Evolutionary conservation across 1,284 basidiomycete genomes (phyloP).

Genomic region (Tilletia walkeri): DNA sequence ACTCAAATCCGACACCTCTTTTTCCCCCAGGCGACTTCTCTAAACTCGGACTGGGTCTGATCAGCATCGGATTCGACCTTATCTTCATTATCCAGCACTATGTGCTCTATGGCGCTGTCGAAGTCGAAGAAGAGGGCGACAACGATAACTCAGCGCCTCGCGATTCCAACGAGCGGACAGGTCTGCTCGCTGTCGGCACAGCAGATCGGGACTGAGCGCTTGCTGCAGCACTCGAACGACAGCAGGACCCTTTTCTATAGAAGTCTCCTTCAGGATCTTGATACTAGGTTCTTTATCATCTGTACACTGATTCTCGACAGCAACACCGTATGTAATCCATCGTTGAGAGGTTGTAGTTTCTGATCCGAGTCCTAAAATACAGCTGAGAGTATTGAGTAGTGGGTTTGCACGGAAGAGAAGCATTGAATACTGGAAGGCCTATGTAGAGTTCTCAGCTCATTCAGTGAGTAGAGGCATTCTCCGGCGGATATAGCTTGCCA

Average conservation of each 20-base stretch:
- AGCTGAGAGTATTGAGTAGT: no score
- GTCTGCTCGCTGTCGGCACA: not conserved
- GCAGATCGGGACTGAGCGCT: not conserved
- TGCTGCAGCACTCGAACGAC: not conserved
- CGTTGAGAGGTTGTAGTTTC: no score
- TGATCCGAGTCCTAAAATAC: no score
- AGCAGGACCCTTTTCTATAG: not conserved
- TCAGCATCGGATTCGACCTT: conserved; percentile 56
- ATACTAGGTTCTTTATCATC: no score
- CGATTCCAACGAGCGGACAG: not conserved
- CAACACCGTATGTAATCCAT: no score
- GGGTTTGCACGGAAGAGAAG: no score
- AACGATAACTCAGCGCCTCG: not conserved
- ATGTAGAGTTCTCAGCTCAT: no score
- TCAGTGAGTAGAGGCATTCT: not conserved
- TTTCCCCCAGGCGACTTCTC: conserved; percentile 26
- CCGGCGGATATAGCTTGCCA: conserved; percentile 29
- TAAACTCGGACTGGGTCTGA: conserved; percentile 46
- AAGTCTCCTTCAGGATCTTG: no score
- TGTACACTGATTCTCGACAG: no score
- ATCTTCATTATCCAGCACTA: conserved; percentile 57
- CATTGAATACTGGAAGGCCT: no score
- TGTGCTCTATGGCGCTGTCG: conserved; percentile 40
- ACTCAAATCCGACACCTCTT: not conserved
- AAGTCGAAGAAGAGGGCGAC: not conserved